Evolutionary conservation across 2,329 filamentous ascomycete genomes (phyloP).

Genomic region (Verticillium isaacii): DNA sequence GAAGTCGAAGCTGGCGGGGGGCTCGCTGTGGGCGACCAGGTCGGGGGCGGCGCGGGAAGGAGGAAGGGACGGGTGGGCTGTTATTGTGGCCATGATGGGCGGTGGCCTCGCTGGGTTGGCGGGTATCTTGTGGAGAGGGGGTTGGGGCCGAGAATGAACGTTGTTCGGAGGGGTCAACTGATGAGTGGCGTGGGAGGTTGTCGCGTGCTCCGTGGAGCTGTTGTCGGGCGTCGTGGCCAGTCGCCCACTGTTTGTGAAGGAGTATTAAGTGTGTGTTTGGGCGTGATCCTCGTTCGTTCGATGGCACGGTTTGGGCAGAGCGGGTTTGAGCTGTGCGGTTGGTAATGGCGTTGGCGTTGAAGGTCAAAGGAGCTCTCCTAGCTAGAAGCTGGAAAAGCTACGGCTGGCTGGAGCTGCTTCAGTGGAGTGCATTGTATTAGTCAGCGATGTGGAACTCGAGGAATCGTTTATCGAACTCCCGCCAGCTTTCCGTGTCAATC

Average conservation of each 20-base stretch:
- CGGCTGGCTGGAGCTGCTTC: too few relatives aligned
- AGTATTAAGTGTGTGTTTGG: background rate
- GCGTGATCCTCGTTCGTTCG: too few relatives aligned
- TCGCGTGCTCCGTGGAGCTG: background rate
- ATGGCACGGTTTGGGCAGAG: background rate
- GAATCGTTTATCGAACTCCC: too few relatives aligned
- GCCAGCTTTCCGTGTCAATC: background rate
- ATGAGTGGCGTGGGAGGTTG: background rate
- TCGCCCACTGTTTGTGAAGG: background rate
- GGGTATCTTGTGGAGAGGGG: background rate
- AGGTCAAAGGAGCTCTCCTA: background rate
- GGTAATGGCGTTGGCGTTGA: background rate
- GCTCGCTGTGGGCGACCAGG: constrained; percentile 54
- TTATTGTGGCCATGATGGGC: constrained; percentile 16
- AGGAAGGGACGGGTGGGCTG: constrained; percentile 16
- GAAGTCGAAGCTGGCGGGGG: constrained; percentile 72
- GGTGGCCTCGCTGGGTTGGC: background rate
- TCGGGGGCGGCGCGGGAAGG: constrained; percentile 22
- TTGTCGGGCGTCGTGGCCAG: background rate
- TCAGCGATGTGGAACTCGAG: too few relatives aligned
- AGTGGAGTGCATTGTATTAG: too few relatives aligned
- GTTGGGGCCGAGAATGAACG: background rate
- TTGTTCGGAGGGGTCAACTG: too few relatives aligned
- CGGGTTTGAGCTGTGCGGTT: background rate
- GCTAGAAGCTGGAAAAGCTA: too few relatives aligned